A percentile compares a stretch with the other conserved stretches of the same genome.
Evolutionary conservation across 1,139 yeast genomes (phyloP).

Genomic region (Spathaspora sp.): DNA sequence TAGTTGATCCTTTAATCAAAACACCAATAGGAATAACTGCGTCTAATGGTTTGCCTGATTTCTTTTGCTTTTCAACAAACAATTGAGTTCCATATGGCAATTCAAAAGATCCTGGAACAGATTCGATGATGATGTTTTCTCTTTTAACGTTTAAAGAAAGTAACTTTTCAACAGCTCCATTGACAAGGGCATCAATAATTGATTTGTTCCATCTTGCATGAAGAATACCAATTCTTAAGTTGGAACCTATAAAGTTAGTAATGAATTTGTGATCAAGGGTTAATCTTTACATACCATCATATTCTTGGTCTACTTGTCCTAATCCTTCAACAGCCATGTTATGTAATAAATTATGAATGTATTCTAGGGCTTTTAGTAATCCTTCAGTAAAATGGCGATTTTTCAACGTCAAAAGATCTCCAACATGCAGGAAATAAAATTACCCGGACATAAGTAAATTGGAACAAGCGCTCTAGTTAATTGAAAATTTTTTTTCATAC

Average conservation of each 20-base stretch:
- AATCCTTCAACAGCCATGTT: slow-evolving; percentile 78
- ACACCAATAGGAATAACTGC: slow-evolving; percentile 94
- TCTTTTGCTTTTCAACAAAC: slow-evolving; percentile 47
- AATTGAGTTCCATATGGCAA: slow-evolving; percentile 77
- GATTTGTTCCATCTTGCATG: slow-evolving; percentile 93
- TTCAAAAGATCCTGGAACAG: slow-evolving; percentile 95
- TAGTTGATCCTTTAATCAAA: slow-evolving; percentile 91
- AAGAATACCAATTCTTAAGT: slow-evolving; percentile 75
- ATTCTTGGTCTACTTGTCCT: slow-evolving; percentile 68
- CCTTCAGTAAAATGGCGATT: background rate
- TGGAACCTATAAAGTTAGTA: slow-evolving; percentile 39
- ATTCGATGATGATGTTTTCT: slow-evolving; percentile 73
- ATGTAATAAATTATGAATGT: too few relatives aligned
- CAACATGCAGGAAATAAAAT: background rate
- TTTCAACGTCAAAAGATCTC: background rate
- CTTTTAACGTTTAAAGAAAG: slow-evolving; percentile 65
- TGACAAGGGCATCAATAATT: slow-evolving; percentile 76
- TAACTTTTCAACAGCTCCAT: slow-evolving; percentile 70
- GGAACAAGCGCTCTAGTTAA: too few relatives aligned
- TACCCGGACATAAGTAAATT: slow-evolving; percentile 5
- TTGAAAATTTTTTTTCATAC: background rate
- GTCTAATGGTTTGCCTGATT: slow-evolving; percentile 57
- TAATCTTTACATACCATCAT: slow-evolving; percentile 51
- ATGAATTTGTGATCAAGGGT: background rate
- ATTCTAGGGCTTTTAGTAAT: background rate